A percentile compares a stretch with the other conserved stretches of the same genome.
These are phyloP conservation scores for Lentinula raphanica DNA, from an alignment of 768 basidiomycete species.

Conservation along the genomic window DNA sequence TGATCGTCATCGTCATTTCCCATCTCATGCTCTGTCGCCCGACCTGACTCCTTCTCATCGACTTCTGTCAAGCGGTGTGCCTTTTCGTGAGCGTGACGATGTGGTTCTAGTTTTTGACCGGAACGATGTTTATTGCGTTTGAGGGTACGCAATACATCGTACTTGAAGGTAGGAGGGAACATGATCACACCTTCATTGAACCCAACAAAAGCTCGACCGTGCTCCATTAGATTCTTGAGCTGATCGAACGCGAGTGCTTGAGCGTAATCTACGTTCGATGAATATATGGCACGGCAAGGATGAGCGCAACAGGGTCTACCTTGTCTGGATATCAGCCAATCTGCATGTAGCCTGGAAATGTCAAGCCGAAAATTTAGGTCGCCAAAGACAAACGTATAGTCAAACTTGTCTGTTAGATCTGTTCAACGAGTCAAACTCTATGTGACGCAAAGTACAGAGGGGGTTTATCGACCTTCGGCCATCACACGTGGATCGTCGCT, in stretches of 20 bases:
- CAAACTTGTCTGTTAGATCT: slow-evolving; percentile 87
- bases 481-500: slow-evolving; percentile 57
- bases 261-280: slow-evolving; percentile 55
- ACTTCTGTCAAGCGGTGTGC: slow-evolving; percentile 28
- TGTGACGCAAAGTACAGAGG: background rate
- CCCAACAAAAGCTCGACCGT: slow-evolving; percentile 64
- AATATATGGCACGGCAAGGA: slow-evolving; percentile 6
- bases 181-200: slow-evolving; percentile 77
- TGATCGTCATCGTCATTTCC: slow-evolving; percentile 23
- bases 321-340: slow-evolving; percentile 84
- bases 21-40: slow-evolving; percentile 14
- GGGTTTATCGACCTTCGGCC: slow-evolving; percentile 55
- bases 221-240: slow-evolving; percentile 68
- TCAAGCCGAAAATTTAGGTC: slow-evolving; percentile 91
- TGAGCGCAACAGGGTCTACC: slow-evolving; percentile 34
- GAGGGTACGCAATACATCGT: slow-evolving; percentile 64
- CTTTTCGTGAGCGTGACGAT: slow-evolving; percentile 29
- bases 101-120: slow-evolving; percentile 30
- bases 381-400: slow-evolving; percentile 79
- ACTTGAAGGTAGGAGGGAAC: slow-evolving; percentile 94
- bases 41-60: slow-evolving; percentile 31
- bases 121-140: slow-evolving; percentile 42
- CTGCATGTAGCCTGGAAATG: slow-evolving; percentile 85
- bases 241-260: slow-evolving; percentile 92
- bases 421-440: slow-evolving; percentile 9